phyloP scores from a whole-genome alignment of 192 early-diverging fungal genomes.

The Ambispora gerdemannii region DNA sequence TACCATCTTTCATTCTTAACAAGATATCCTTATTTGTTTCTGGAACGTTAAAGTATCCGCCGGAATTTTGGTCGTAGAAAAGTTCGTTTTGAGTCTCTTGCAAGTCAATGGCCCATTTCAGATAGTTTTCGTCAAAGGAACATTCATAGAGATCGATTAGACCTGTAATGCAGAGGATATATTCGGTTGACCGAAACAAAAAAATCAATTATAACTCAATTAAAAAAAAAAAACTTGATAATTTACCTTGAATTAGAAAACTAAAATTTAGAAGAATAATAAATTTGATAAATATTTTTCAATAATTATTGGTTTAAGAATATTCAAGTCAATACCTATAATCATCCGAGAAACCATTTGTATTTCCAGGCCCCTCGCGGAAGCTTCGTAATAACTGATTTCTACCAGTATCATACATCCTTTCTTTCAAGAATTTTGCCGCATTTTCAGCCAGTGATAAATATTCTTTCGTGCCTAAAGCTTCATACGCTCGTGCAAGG shows the following conservation, averaged over 20 bases:
- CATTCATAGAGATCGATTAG: conserved; percentile 60
- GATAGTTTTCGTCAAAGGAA: conserved; percentile 44
- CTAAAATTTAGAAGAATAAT: not conserved
- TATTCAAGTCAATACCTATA: conserved; percentile 39
- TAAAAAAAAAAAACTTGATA: not conserved
- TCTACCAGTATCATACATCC: conserved; percentile 43
- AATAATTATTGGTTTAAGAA: no score
- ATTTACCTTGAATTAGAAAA: conserved; percentile 25
- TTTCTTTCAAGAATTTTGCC: conserved; percentile 45
- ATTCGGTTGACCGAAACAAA: no score
- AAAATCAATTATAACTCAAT: no score
- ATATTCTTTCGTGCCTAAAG: conserved; percentile 34
- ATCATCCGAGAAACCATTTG: conserved; percentile 58
- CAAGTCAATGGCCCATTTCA: conserved; percentile 60
- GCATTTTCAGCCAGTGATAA: conserved; percentile 44
- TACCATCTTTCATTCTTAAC: conserved; percentile 56
- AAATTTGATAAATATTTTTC: not conserved
- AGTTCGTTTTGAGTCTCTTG: conserved; percentile 52
- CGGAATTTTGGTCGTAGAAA: conserved; percentile 52
- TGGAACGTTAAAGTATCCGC: conserved; percentile 50
- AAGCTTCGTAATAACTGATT: conserved; percentile 45
- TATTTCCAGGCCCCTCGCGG: conserved; percentile 45
- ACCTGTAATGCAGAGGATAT: conserved; percentile 47
- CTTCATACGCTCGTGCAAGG: conserved; percentile 39
- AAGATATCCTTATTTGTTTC: conserved; percentile 44